Percentiles rank a stretch among this genome's conserved stretches.
Evolutionary conservation across 2,329 filamentous ascomycete species (phyloP).

Genomic region (Aspergillus puulaauensis): DNA sequence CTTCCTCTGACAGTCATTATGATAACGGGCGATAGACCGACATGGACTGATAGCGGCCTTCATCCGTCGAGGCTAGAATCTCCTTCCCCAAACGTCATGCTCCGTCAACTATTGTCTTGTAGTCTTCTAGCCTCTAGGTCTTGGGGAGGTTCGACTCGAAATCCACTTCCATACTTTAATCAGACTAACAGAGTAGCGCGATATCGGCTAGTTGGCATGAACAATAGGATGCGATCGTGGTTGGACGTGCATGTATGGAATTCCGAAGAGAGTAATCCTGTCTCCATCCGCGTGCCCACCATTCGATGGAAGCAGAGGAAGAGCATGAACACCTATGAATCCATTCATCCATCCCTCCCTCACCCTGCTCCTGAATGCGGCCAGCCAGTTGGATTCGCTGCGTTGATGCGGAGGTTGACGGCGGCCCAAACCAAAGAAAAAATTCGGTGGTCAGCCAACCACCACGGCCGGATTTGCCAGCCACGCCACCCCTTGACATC

Average conservation of each 20-base stretch:
- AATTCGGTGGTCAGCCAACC: conserved; percentile 16
- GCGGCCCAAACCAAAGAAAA: conserved; percentile 11
- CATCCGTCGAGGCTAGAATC: neutral
- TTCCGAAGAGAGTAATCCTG: conserved; percentile 3
- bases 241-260: conserved; percentile 3
- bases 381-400: conserved; percentile 2
- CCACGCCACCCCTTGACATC: conserved; percentile 13
- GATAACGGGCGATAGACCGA: neutral
- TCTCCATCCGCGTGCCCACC: conserved; percentile 3
- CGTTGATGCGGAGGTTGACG: neutral
- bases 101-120: neutral
- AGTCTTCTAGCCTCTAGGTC: neutral
- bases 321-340: conserved; percentile 7
- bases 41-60: neutral
- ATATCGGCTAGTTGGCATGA: conserved; percentile 1
- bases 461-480: conserved; percentile 17
- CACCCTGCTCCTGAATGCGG: conserved; percentile 4
- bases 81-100: neutral
- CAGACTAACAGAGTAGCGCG: conserved; percentile 1
- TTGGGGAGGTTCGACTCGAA: conserved; percentile 1
- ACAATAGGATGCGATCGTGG: neutral
- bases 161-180: conserved; percentile 3
- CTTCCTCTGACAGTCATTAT: neutral
- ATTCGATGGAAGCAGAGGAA: neutral
- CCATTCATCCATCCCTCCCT: neutral